Percentiles rank a stretch among this genome's conserved stretches.
Evolutionary conservation across 805 yeast genomes (phyloP).

Genomic region (Priceomyces medius): DNA sequence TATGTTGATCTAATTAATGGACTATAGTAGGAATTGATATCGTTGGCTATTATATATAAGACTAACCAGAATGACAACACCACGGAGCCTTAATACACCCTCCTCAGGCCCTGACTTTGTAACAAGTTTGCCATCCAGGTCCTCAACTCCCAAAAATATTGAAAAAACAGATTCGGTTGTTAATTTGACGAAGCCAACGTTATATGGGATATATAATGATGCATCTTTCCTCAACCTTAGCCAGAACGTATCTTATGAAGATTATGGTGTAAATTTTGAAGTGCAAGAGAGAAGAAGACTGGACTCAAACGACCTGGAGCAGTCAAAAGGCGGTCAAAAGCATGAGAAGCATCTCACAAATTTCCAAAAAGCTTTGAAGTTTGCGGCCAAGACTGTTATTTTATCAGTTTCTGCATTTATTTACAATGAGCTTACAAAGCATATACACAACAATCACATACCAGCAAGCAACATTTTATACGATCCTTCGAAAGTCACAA

Average conservation of each 20-base stretch:
- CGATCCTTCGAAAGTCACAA: conserved; percentile 40
- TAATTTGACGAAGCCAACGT: conserved; percentile 50
- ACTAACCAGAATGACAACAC: background rate
- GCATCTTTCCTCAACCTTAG: conserved; percentile 37
- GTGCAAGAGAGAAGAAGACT: background rate
- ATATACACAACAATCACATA: conserved; percentile 51
- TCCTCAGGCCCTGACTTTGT: conserved; percentile 6
- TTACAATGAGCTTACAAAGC: conserved; percentile 52
- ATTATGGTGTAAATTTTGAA: conserved; percentile 5
- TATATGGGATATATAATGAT: conserved; percentile 51
- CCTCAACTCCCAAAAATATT: conserved; percentile 22
- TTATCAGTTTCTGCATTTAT: conserved; percentile 49
- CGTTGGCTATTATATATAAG: background rate
- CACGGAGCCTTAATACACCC: background rate
- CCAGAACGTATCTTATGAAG: conserved; percentile 22
- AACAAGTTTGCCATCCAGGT: conserved; percentile 14
- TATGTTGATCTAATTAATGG: background rate
- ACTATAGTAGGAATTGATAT: background rate
- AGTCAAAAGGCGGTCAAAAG: background rate
- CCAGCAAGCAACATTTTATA: conserved; percentile 40
- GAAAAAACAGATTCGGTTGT: conserved; percentile 41
- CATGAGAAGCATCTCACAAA: conserved; percentile 1
- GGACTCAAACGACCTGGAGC: background rate
- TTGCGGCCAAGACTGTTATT: conserved; percentile 19
- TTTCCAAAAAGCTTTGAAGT: background rate